Conservation (phyloP, 495 filamentous ascomycete genomes). For the Immersiella caudata region DNA sequence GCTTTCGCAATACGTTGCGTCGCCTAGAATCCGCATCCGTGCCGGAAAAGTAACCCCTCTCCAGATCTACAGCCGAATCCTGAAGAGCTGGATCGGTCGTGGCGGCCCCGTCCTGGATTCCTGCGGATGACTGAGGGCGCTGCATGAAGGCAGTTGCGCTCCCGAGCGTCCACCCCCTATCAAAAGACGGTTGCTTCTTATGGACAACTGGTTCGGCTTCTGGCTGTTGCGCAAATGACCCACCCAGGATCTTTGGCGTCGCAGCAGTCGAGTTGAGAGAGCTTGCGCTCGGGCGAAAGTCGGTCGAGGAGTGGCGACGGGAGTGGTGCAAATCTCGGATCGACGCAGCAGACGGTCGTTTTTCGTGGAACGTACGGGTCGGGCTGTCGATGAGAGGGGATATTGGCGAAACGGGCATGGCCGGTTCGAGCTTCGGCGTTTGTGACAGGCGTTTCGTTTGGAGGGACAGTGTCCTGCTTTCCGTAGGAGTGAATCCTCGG, state of each 20-base stretch:
- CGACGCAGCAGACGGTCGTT: constrained; percentile 76
- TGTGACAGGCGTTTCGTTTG: constrained; percentile 49
- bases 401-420: constrained; percentile 44
- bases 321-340: constrained; percentile 82
- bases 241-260: constrained; percentile 42
- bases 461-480: constrained; percentile 43
- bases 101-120: constrained; percentile 42
- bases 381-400: constrained; percentile 60
- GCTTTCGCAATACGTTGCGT: constrained; percentile 81
- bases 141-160: constrained; percentile 42
- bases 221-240: constrained; percentile 38
- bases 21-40: constrained; percentile 76
- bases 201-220: constrained; percentile 47
- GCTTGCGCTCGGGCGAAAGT: constrained; percentile 55
- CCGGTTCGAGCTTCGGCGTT: constrained; percentile 45
- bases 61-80: constrained; percentile 62
- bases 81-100: constrained; percentile 38
- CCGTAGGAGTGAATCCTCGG: constrained; percentile 57
- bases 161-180: constrained; percentile 85
- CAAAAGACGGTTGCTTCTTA: constrained; percentile 85
- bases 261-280: constrained; percentile 30
- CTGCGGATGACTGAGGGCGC: constrained; percentile 48
- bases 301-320: constrained; percentile 87
- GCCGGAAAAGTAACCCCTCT: constrained; percentile 93
- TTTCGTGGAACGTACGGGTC: constrained; percentile 50